A percentile compares a stretch with the other conserved stretches of the same genome.
Evolutionary conservation across 2,329 filamentous ascomycete genomes (phyloP).

Genomic region (Neonectria coccinea): DNA sequence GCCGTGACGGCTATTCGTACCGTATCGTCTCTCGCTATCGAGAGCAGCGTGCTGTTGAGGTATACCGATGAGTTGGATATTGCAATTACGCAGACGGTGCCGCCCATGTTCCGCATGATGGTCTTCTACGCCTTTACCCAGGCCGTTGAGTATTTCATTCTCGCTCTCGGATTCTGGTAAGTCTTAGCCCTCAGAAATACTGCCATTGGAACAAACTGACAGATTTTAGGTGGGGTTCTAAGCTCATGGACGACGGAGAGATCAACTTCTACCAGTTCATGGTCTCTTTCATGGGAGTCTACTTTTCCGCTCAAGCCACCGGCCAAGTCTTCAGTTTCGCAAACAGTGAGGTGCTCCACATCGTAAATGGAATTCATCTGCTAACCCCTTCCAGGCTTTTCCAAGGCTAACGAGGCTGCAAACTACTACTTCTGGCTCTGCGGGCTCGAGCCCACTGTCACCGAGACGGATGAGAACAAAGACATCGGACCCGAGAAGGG

Average conservation of each 20-base stretch:
- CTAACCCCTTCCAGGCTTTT: slow-evolving; percentile 51
- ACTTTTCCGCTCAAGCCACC: slow-evolving; percentile 56
- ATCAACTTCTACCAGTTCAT: slow-evolving; percentile 64
- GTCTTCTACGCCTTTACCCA: slow-evolving; percentile 52
- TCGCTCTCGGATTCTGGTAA: slow-evolving; percentile 55
- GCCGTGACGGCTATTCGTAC: slow-evolving; percentile 53
- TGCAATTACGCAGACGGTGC: slow-evolving; percentile 38
- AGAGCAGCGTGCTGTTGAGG: slow-evolving; percentile 46
- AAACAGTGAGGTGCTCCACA: slow-evolving; percentile 49
- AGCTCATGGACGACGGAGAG: slow-evolving; percentile 53
- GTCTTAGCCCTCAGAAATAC: background rate
- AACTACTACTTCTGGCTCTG: slow-evolving; percentile 62
- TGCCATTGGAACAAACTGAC: background rate
- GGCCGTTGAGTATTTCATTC: slow-evolving; percentile 49
- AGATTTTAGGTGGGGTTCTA: slow-evolving; percentile 47
- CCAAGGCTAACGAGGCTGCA: slow-evolving; percentile 60
- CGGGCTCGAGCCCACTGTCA: slow-evolving; percentile 21
- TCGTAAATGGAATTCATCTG: background rate
- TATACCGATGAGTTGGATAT: slow-evolving; percentile 47
- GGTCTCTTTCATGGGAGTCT: slow-evolving; percentile 62
- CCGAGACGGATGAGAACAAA: slow-evolving; percentile 15
- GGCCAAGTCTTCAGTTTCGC: slow-evolving; percentile 57
- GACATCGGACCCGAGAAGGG: slow-evolving; percentile 33
- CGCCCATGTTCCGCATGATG: slow-evolving; percentile 47
- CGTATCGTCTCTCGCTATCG: slow-evolving; percentile 55